Evolutionary conservation across 169 alveolate species (phyloP).

Genomic region (Toxoplasma gondii): DNA sequence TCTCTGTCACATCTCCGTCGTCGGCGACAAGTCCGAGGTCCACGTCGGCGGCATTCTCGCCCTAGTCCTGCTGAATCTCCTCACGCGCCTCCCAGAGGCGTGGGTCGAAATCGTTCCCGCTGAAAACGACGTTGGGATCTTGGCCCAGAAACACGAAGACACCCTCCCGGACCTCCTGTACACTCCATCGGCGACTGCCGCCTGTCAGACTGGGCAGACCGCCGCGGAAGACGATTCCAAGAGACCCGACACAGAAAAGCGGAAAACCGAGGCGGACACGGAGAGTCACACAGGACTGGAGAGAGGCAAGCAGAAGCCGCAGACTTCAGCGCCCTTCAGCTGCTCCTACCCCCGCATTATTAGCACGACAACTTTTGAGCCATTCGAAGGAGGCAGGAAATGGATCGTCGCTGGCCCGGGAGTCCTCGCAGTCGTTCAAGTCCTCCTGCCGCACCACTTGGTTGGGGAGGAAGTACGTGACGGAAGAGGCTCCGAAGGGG

Average conservation of each 20-base stretch:
- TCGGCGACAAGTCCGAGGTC: background rate
- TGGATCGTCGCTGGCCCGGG: constrained; percentile 43
- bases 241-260: background rate
- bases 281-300: no score
- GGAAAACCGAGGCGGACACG: background rate
- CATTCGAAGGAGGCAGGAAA: background rate
- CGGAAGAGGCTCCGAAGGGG: background rate
- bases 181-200: background rate
- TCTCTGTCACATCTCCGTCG: background rate
- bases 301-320: no score
- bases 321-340: background rate
- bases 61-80: background rate
- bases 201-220: background rate
- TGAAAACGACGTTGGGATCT: background rate
- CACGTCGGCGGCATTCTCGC: constrained; percentile 12
- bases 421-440: background rate
- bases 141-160: background rate
- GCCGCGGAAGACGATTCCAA: background rate
- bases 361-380: background rate
- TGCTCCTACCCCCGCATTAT: background rate
- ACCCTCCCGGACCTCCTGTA: constrained; percentile 8
- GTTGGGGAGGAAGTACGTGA: background rate
- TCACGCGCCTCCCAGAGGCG: background rate
- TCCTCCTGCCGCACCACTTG: background rate
- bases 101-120: background rate